Conservation (phyloP, 164 flowering plant species). For the Hamamelis virginiana region DNA sequence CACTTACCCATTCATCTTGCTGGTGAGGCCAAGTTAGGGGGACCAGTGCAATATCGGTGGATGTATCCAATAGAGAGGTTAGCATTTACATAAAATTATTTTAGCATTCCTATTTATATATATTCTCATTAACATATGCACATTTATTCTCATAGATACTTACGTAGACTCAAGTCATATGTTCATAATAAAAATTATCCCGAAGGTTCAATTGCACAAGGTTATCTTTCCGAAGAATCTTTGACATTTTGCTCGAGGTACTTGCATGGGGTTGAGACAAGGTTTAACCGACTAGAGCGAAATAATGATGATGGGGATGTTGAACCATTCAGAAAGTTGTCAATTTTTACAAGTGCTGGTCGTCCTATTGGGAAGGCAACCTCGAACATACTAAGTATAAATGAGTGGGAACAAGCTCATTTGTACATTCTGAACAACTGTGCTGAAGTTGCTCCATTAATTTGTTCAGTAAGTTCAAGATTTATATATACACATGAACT, state of each 20-base stretch:
- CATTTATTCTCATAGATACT: not conserved
- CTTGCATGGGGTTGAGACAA: constrained; percentile 4
- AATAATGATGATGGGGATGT: not conserved
- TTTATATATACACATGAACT: too few species aligned
- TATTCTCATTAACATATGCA: not conserved
- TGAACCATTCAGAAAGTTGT: not conserved
- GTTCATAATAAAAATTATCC: constrained; percentile 3
- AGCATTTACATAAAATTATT: too few species aligned
- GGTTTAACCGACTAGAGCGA: constrained; percentile 3
- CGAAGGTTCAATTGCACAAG: constrained; percentile 16
- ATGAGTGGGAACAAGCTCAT: too few species aligned
- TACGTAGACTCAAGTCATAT: not conserved
- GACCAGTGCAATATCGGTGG: constrained; percentile 24
- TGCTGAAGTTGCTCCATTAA: too few species aligned
- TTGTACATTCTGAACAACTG: too few species aligned
- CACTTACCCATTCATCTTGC: constrained; percentile 22
- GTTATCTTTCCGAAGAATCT: constrained; percentile 8
- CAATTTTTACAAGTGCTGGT: not conserved
- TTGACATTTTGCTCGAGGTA: constrained; percentile 16
- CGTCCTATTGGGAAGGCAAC: not conserved
- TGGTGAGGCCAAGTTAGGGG: constrained; percentile 8
- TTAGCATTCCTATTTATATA: not conserved
- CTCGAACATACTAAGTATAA: not conserved
- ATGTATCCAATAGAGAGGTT: constrained; percentile 32
- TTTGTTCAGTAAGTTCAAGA: too few species aligned